Conservation (phyloP, 2,329 filamentous ascomycete genomes). For the Plectosphaerella cucumerina region DNA sequence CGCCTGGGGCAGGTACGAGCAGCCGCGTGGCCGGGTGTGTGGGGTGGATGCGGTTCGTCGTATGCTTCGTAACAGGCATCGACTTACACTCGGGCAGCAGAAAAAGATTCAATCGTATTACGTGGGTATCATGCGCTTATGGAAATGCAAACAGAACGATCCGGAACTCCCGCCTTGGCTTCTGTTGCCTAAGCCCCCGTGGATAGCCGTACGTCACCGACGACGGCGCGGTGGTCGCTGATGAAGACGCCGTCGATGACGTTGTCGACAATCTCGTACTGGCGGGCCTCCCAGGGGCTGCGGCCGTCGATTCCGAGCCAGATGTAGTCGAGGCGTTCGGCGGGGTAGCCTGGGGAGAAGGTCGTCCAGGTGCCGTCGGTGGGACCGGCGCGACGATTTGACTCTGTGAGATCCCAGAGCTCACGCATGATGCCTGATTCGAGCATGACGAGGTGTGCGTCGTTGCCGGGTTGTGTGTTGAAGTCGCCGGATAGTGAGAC, state of each 20-base stretch:
- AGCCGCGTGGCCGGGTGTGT: no score
- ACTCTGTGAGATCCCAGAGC: conserved; percentile 26
- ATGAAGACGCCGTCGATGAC: conserved; percentile 36
- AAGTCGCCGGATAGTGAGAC: conserved; percentile 46
- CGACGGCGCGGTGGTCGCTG: conserved; percentile 65
- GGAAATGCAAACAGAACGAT: no score
- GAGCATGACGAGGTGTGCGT: conserved; percentile 18
- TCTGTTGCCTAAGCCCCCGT: no score
- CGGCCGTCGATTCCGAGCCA: conserved; percentile 39
- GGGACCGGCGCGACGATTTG: conserved; percentile 14
- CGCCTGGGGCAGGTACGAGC: no score
- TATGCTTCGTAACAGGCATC: no score
- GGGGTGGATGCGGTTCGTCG: no score
- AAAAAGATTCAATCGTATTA: no score
- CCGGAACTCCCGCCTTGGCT: no score
- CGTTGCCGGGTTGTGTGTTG: conserved; percentile 38
- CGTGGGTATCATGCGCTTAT: no score
- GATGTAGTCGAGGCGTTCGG: conserved; percentile 60
- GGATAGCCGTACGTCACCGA: conserved; percentile 46
- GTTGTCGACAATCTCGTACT: conserved; percentile 58
- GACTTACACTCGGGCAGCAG: no score
- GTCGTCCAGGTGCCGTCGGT: conserved; percentile 57
- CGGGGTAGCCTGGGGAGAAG: conserved; percentile 43
- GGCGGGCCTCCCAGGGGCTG: conserved; percentile 35
- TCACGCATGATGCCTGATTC: conserved; percentile 22